These are phyloP conservation scores for Nissolia schottii DNA, from an alignment of 306 rosid species.

Conservation along the genomic window DNA sequence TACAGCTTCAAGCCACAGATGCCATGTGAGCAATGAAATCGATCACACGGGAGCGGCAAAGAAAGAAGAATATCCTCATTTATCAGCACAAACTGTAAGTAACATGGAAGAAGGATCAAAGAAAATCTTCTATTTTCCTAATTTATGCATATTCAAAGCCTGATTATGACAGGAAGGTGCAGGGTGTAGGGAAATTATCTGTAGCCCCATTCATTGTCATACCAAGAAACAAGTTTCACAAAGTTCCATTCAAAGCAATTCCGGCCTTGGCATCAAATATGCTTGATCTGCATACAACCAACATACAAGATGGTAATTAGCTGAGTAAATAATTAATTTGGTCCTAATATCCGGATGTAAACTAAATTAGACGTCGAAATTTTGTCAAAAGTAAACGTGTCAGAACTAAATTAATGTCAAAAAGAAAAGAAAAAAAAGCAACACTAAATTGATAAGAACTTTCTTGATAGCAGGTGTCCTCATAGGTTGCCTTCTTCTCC, in stretches of 20 bases:
- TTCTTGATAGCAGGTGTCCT: slow-evolving; percentile 82
- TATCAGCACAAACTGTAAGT: background rate
- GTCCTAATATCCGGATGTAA: too few relatives aligned
- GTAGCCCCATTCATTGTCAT: slow-evolving; percentile 94
- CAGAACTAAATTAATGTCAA: too few relatives aligned
- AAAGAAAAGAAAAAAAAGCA: too few relatives aligned
- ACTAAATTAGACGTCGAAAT: too few relatives aligned
- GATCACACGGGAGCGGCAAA: slow-evolving; percentile 80
- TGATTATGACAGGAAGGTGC: background rate
- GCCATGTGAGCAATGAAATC: slow-evolving; percentile 83
- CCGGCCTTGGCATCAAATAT: slow-evolving; percentile 97
- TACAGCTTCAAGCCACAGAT: slow-evolving; percentile 40
- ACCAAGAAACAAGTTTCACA: slow-evolving; percentile 82
- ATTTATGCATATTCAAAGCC: background rate
- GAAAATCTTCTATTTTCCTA: background rate
- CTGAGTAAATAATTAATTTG: too few relatives aligned
- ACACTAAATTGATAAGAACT: too few relatives aligned
- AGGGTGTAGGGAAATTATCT: slow-evolving; percentile 39
- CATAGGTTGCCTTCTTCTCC: slow-evolving; percentile 73
- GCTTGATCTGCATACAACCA: slow-evolving; percentile 71
- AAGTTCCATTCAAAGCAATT: slow-evolving; percentile 83
- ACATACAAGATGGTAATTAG: background rate
- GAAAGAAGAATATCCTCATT: background rate
- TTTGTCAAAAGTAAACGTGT: too few relatives aligned
- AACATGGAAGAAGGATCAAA: background rate